Evolutionary conservation across 2,329 filamentous ascomycete genomes (phyloP), one percentile per base, ranked within the genome.

Genomic region (Dothiorella sarmentorum): DNA sequence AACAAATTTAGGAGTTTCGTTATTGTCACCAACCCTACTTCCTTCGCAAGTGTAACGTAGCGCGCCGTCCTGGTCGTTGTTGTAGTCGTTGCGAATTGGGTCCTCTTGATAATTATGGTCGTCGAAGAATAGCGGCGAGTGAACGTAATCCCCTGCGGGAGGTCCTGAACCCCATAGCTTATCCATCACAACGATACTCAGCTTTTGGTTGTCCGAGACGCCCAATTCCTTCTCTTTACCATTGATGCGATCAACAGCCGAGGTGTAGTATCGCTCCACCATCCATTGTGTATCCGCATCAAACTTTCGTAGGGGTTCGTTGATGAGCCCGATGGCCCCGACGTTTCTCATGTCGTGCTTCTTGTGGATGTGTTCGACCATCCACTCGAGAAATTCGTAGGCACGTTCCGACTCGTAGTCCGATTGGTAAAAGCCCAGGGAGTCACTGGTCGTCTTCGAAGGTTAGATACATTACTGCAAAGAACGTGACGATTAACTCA

Each of bases 251-350:
- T 62, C 60, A 61, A 74, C 74, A 2, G 80, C 81, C 13, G 73
- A 73, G 3, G 76, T 76, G 64, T 84, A 84, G 69, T 75, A 84
- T 6, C 49, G 55, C 22, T 58, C 4, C 6, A 58, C 55, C 55
- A 58, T 47, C 55, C 55, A 58, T 15, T 45, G 22, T n/a, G 55
- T 49, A 43, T 58, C 33, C 20, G 27, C 42, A 7, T 15, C 18
- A 24, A 42, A 22, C 10, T 58, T 27, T 61, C 55, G 15, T 60
- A 61, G 67, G 2, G 83, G 83, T 67, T 86, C 83, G 64, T 86
- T 86, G 56, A 85, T 72, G 11, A 85, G 69, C 66, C 82, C 77
- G 33, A 86, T 68, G 78, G 83, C 85, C 58, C 82, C 82, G 22
- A 85, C 82, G 42, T 80, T 83, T 53, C 76, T 70, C 66, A 80